Conservation (phyloP, 176 grass and related monocot genomes). For the Alopecurus myosuroides region DNA sequence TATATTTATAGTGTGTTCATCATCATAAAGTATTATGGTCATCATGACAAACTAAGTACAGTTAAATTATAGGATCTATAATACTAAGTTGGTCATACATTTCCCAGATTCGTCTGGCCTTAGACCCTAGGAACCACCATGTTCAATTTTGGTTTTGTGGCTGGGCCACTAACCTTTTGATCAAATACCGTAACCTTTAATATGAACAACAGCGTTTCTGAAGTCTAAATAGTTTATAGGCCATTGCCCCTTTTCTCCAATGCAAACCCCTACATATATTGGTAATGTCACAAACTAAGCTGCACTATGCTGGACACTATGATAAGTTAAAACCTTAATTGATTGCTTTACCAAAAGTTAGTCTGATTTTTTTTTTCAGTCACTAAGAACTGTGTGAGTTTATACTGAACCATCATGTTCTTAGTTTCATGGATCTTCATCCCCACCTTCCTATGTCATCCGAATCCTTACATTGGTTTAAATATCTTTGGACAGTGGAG, state of each 20-base stretch:
- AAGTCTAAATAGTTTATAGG: too few species aligned
- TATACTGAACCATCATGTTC: neutral
- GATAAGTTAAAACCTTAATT: constrained; percentile 6
- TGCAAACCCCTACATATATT: neutral
- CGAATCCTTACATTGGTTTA: neutral
- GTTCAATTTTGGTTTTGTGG: constrained; percentile 12
- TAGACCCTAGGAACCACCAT: neutral
- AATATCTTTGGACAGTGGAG: constrained; percentile 63
- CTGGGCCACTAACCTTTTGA: neutral
- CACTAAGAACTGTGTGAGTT: neutral
- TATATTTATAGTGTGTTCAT: constrained; percentile 1
- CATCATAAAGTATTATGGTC: constrained; percentile 9
- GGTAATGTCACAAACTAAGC: neutral
- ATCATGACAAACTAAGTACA: neutral
- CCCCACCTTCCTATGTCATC: neutral
- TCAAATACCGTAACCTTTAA: neutral
- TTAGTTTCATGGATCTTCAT: constrained; percentile 6
- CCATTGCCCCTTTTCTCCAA: neutral
- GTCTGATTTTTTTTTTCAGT: neutral
- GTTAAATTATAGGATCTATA: neutral
- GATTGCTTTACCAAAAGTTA: neutral
- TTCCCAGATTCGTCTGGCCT: neutral
- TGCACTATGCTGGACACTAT: neutral
- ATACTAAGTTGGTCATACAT: neutral
- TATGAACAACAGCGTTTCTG: neutral